Conservation (phyloP, 2,329 filamentous ascomycete genomes). For the Sodiomyces alkalinus region DNA sequence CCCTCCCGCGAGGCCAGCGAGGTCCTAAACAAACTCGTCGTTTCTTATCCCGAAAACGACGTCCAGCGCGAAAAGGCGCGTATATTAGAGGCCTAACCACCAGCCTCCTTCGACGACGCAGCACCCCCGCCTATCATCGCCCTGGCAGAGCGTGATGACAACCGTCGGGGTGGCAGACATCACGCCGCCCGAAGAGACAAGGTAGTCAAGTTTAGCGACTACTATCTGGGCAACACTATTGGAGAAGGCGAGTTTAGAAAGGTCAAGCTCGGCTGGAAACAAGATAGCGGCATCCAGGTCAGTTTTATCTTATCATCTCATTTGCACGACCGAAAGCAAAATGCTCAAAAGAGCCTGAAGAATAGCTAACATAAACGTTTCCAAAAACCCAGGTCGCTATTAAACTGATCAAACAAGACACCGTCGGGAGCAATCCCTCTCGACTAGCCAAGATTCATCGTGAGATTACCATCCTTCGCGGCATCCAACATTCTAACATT, state of each 20-base stretch:
- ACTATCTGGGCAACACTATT: constrained; percentile 87
- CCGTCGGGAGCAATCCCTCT: constrained; percentile 73
- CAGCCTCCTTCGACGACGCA: constrained; percentile 25
- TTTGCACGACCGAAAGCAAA: too few species aligned
- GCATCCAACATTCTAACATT: constrained; percentile 89
- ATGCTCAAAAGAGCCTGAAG: too few species aligned
- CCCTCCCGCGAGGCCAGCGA: constrained; percentile 65
- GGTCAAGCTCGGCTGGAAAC: constrained; percentile 97
- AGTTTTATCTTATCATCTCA: too few species aligned
- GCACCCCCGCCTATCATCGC: constrained; percentile 28
- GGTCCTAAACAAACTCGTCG: constrained; percentile 60
- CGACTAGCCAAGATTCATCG: constrained; percentile 93
- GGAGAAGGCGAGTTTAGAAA: constrained; percentile 98
- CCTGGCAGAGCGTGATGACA: constrained; percentile 28
- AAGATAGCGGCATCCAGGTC: constrained; percentile 76
- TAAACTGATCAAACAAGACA: constrained; percentile 91
- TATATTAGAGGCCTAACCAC: constrained; percentile 43
- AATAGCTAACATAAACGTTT: neutral
- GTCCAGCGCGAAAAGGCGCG: constrained; percentile 57
- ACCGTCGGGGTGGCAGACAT: constrained; percentile 28
- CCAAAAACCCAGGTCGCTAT: constrained; percentile 59
- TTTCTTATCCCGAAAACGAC: constrained; percentile 62
- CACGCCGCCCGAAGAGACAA: too few species aligned
- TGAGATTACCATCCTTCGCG: constrained; percentile 81
- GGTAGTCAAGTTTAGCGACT: constrained; percentile 84